Base-by-base conservation (phyloP, 1,284 basidiomycete species). In the Cerioporus squamosus region DNA sequence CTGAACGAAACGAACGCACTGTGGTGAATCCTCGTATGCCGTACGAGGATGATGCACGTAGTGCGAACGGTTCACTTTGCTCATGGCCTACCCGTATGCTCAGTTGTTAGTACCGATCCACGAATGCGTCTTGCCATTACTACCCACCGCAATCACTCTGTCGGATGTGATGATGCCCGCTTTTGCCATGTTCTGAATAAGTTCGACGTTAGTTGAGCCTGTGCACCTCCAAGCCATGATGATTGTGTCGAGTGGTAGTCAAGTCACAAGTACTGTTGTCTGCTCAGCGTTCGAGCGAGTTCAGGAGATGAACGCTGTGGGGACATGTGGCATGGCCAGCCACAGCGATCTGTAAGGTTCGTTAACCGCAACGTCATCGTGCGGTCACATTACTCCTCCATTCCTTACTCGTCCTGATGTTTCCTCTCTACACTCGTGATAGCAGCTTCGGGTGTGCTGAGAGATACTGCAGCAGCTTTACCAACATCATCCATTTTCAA, bases 161-260 rank as follows among this genome's bases (percentile, higher is more conserved):
- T 84, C 80, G 1, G 82, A 82, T 26, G 75, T 73, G 56, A 94
- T 79, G 18, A 95, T 83, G 2, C 77, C 77, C 29, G 78, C 71
- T 17, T 67, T 74, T 1, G 71, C 66, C 79, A 95, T 77, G 72
- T 94, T 95, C 18, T 75, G 59, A 60, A 95, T 79, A 42, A 96
- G 84, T 63, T 93, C 89, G 17, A 74, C 68, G 68, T 94, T 95
- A 4, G 84, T 83, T 17, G 67, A 73, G 38, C 91, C 93, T 50
- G 78, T 82, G 70, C 88, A 91, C 24, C 81, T 79, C 93, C 94
- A 95, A 26, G 94, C 94, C 93, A 95, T 75, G 22, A 95, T 75
- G 22, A 29, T 61, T 7, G 43, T 20, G 2, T 43, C 12, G 18
- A 43, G 18, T 20, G 18, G 29, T 42, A 53, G 33, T n/a, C 17